Evolutionary conservation across 495 filamentous ascomycete genomes (phyloP).

Genomic region (Xylaria castorea): DNA sequence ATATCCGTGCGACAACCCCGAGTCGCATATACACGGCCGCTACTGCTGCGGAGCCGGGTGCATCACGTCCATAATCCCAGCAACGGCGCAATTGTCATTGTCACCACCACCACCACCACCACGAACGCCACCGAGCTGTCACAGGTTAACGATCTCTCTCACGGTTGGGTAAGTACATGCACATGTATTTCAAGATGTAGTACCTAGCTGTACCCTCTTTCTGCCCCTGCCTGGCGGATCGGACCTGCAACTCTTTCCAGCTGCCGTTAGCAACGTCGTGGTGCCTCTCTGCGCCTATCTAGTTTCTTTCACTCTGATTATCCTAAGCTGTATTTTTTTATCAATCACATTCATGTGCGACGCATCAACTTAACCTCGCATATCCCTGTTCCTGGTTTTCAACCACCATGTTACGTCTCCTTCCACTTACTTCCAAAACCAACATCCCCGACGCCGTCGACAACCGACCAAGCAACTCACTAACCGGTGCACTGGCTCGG

Average conservation of each 20-base stretch:
- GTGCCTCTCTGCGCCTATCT: slow-evolving; percentile 1
- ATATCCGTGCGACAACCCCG: neutral
- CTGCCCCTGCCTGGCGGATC: neutral
- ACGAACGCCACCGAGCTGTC: neutral
- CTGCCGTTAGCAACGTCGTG: neutral
- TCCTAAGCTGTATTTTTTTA: neutral
- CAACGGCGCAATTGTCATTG: slow-evolving; percentile 17
- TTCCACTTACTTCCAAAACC: neutral
- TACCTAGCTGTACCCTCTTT: neutral
- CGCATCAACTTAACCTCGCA: neutral
- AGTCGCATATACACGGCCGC: neutral
- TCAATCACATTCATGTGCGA: neutral
- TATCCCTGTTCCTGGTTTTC: neutral
- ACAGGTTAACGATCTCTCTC: neutral
- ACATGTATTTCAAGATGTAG: neutral
- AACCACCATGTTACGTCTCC: neutral
- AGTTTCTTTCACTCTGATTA: neutral
- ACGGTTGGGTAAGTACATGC: slow-evolving; percentile 1
- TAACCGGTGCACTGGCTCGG: slow-evolving; percentile 1
- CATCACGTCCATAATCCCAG: slow-evolving; percentile 9
- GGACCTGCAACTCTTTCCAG: neutral
- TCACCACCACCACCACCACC: neutral
- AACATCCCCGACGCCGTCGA: neutral
- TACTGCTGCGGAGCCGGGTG: slow-evolving; percentile 6
- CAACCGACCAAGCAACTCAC: neutral